Percentiles rank a stretch among this genome's conserved stretches.
Evolutionary conservation across 768 basidiomycete species (phyloP).

Genomic region (Pisolithus microcarpus): DNA sequence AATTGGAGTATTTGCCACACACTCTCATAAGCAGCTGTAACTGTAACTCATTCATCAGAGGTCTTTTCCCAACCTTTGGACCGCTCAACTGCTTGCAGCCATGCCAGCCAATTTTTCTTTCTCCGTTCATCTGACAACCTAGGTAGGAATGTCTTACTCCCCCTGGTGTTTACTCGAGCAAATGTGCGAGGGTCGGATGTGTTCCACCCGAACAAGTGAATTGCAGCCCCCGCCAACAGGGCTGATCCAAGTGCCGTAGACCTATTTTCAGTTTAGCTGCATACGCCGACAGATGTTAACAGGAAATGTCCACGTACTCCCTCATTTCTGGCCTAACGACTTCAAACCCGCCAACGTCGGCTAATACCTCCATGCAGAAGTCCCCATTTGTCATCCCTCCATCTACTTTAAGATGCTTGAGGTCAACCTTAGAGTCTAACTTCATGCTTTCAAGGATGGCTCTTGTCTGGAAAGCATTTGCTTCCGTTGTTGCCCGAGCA

Average conservation of each 20-base stretch:
- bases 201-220: conserved; percentile 90
- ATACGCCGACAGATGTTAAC: neutral
- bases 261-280: conserved; percentile 31
- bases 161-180: conserved; percentile 78
- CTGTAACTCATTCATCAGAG: conserved; percentile 19
- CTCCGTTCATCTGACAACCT: conserved; percentile 44
- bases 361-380: conserved; percentile 77
- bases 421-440: conserved; percentile 71
- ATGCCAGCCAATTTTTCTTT: conserved; percentile 63
- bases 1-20: too few relatives aligned
- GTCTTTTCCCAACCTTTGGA: conserved; percentile 76
- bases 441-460: conserved; percentile 96
- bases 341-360: conserved; percentile 86
- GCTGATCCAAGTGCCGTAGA: conserved; percentile 96
- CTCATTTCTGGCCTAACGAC: conserved; percentile 94
- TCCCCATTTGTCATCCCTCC: conserved; percentile 98
- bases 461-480: conserved; percentile 92
- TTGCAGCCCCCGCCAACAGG: conserved; percentile 83
- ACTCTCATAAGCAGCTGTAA: too few relatives aligned
- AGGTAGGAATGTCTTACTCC: conserved; percentile 65
- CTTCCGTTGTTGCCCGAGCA: conserved; percentile 90
- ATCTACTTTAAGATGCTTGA: conserved; percentile 88
- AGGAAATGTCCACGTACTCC: conserved; percentile 52
- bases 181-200: conserved; percentile 77
- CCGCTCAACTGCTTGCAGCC: conserved; percentile 86